Evolutionary conservation across 768 basidiomycete genomes (phyloP).

Genomic region (Agrocybe chaxingu): DNA sequence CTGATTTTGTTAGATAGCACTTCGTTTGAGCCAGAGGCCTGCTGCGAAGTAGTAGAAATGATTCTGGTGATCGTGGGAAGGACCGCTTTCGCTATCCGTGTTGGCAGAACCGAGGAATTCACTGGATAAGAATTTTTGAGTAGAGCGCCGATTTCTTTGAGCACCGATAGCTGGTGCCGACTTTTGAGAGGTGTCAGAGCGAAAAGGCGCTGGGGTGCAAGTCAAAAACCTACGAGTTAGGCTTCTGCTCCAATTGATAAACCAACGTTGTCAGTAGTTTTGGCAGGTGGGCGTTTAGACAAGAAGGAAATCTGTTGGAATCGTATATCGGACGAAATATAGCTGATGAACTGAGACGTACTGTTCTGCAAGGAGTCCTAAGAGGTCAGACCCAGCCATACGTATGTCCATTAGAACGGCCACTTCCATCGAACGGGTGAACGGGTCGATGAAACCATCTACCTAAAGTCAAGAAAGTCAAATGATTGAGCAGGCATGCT

Average conservation of each 20-base stretch:
- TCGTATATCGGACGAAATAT: not conserved
- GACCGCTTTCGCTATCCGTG: conserved; percentile 53
- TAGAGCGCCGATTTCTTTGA: conserved; percentile 42
- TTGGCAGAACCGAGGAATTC: conserved; percentile 46
- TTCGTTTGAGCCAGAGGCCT: conserved; percentile 17
- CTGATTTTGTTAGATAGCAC: conserved; percentile 30
- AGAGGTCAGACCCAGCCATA: conserved; percentile 48
- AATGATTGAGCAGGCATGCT: not conserved
- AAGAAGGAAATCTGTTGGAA: conserved; percentile 42
- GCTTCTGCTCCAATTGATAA: conserved; percentile 60
- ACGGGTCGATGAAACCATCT: conserved; percentile 47
- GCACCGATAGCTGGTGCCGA: conserved; percentile 35
- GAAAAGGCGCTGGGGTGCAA: not conserved
- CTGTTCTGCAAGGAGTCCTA: conserved; percentile 49
- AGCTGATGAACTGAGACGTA: conserved; percentile 22
- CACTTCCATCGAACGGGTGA: conserved; percentile 52
- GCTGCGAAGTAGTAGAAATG: conserved; percentile 30
- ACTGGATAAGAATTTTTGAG: conserved; percentile 41
- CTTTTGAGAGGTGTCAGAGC: conserved; percentile 19
- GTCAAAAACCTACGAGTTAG: conserved; percentile 39
- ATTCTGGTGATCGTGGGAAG: conserved; percentile 47
- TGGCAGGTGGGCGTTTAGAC: conserved; percentile 54
- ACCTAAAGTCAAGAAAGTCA: conserved; percentile 29
- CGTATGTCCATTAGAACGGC: conserved; percentile 49
- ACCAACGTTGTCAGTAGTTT: conserved; percentile 50